Evolutionary conservation across 805 yeast genomes (phyloP).

Genomic region (Teunomyces stri): DNA sequence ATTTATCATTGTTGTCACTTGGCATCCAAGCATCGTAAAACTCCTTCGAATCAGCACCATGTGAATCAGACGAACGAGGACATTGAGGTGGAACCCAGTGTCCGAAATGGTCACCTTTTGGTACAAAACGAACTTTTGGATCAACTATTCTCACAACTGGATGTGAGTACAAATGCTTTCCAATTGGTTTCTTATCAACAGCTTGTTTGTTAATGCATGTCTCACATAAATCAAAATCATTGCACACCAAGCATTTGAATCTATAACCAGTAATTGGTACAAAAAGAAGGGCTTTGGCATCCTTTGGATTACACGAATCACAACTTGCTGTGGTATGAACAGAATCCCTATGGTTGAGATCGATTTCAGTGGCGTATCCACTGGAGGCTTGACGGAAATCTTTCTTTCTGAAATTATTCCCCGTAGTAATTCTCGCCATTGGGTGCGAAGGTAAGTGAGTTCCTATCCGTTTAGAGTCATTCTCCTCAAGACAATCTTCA

Average conservation of each 20-base stretch:
- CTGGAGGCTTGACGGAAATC: neutral
- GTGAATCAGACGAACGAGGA: too few species aligned
- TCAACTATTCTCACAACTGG: slow-evolving; percentile 27
- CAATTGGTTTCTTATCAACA: slow-evolving; percentile 9
- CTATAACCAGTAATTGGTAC: neutral
- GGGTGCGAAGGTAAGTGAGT: slow-evolving; percentile 28
- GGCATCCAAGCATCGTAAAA: too few species aligned
- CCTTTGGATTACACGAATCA: slow-evolving; percentile 31
- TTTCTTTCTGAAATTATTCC: neutral
- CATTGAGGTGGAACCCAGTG: neutral
- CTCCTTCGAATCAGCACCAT: too few species aligned
- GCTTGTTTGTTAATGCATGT: slow-evolving; percentile 7
- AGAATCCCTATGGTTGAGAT: neutral
- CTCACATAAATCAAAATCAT: slow-evolving; percentile 1
- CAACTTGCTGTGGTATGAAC: slow-evolving; percentile 30
- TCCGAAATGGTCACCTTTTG: neutral
- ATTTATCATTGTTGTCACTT: slow-evolving; percentile 9
- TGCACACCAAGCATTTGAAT: slow-evolving; percentile 1
- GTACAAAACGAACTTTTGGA: neutral
- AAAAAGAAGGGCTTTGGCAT: neutral
- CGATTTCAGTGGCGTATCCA: neutral
- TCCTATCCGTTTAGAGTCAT: slow-evolving; percentile 11
- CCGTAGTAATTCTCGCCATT: slow-evolving; percentile 22
- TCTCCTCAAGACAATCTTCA: slow-evolving; percentile 26
- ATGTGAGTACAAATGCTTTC: slow-evolving; percentile 24